A percentile compares a stretch with the other conserved stretches of the same genome.
These are phyloP conservation scores for Kwoniella shivajii DNA, from an alignment of 1,284 basidiomycete species.

Conservation along the genomic window DNA sequence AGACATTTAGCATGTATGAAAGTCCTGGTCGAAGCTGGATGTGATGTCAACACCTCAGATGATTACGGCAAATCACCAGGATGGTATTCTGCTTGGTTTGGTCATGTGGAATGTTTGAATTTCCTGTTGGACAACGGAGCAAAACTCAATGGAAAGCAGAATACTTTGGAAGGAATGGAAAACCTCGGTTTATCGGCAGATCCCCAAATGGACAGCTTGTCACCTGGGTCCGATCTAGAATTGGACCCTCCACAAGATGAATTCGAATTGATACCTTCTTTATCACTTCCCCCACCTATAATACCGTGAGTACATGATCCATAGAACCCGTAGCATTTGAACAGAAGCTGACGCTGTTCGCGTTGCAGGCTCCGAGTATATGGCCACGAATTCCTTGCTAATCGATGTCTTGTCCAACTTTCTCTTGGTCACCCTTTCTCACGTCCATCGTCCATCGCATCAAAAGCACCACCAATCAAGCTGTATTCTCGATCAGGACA, in stretches of 20 bases:
- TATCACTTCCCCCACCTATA: conserved; percentile 95
- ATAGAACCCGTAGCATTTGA: neutral
- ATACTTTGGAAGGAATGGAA: conserved; percentile 42
- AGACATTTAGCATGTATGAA: conserved; percentile 70
- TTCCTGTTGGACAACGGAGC: conserved; percentile 66
- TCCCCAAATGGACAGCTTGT: conserved; percentile 50
- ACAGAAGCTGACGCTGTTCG: neutral
- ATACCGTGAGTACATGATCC: conserved; percentile 66
- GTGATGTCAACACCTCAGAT: conserved; percentile 73
- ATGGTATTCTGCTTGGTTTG: conserved; percentile 98
- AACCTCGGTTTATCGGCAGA: conserved; percentile 50
- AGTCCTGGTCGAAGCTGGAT: conserved; percentile 76
- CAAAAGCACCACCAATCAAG: conserved; percentile 56
- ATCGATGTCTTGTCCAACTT: conserved; percentile 82
- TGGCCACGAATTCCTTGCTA: conserved; percentile 67
- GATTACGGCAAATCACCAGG: conserved; percentile 84
- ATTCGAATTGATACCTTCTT: conserved; percentile 83
- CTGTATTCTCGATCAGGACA: conserved; percentile 56
- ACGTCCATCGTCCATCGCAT: conserved; percentile 30
- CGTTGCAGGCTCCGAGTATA: conserved; percentile 47
- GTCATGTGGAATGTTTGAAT: conserved; percentile 77
- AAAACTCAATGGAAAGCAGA: conserved; percentile 43
- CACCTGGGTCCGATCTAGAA: conserved; percentile 64
- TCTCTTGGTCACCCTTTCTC: conserved; percentile 71
- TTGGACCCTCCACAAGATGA: conserved; percentile 57